phyloP scores from a whole-genome alignment of 805 yeast genomes.

The Suhomyces tanzawaensis region DNA sequence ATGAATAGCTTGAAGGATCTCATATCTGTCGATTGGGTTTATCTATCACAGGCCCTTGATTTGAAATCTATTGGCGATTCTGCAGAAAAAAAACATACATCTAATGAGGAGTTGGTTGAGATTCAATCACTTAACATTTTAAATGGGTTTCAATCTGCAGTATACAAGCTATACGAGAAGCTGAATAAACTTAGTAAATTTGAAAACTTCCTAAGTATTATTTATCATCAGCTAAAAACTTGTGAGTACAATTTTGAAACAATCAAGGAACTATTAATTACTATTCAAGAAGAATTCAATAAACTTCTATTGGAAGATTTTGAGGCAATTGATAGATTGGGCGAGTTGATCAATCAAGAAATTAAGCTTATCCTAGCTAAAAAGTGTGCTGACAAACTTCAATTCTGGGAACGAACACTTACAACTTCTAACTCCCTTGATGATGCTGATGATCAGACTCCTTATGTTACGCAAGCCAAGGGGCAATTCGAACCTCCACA shows the following conservation, averaged over 20 bases:
- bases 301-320: constrained; percentile 16
- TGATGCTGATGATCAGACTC: neutral
- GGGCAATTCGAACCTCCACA: neutral
- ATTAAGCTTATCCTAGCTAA: constrained; percentile 17
- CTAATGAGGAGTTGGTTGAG: constrained; percentile 27
- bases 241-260: constrained; percentile 14
- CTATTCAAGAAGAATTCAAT: constrained; percentile 15
- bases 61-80: constrained; percentile 26
- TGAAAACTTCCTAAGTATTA: constrained; percentile 13
- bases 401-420: too few relatives aligned
- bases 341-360: constrained; percentile 23
- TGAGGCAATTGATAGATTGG: constrained; percentile 17
- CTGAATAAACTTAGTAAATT: constrained; percentile 16
- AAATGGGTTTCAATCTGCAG: constrained; percentile 20
- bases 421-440: neutral
- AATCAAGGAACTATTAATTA: constrained; percentile 11
- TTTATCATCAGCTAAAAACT: constrained; percentile 14
- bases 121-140: constrained; percentile 21
- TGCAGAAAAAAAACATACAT: constrained; percentile 23
- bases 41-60: constrained; percentile 49
- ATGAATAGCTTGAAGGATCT: constrained; percentile 33
- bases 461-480: too few relatives aligned
- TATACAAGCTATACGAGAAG: constrained; percentile 20
- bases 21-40: constrained; percentile 50
- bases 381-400: constrained; percentile 16